These are phyloP conservation scores for Nicotiana attenuata DNA, from an alignment of 257 asterid species.

Conservation along the genomic window DNA sequence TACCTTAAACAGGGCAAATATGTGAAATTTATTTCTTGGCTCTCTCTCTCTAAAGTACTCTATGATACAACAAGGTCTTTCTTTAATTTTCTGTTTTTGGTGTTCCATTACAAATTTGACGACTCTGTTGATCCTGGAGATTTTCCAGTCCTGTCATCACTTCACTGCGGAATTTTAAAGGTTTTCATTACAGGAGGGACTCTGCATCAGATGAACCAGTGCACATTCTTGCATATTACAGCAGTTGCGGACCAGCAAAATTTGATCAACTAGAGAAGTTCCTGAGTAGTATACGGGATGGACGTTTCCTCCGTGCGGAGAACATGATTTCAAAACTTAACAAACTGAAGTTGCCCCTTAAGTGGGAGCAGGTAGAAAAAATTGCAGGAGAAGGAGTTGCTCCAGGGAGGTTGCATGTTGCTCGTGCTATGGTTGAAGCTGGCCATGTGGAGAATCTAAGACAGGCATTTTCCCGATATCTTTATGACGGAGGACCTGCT, in stretches of 20 bases:
- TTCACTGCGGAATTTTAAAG: conserved; percentile 1
- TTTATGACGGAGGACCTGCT: conserved; percentile 97
- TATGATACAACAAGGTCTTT: neutral
- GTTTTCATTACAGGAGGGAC: conserved; percentile 46
- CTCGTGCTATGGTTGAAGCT: conserved; percentile 97
- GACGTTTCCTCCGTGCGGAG: conserved; percentile 83
- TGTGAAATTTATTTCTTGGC: neutral
- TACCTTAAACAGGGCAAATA: neutral
- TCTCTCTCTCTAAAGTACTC: neutral
- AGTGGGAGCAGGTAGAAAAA: conserved; percentile 75
- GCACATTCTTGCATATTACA: conserved; percentile 96
- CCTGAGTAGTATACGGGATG: conserved; percentile 62
- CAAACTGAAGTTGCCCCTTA: conserved; percentile 76
- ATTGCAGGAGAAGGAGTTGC: conserved; percentile 96
- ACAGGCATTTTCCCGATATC: conserved; percentile 83
- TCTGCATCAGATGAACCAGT: conserved; percentile 78
- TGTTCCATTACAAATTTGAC: neutral
- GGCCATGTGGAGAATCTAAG: conserved; percentile 91
- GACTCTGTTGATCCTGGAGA: neutral
- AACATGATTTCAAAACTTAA: conserved; percentile 74
- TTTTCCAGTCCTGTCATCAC: neutral
- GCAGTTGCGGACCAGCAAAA: conserved; percentile 81
- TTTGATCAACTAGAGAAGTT: conserved; percentile 55
- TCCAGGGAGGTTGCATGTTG: conserved; percentile 93
- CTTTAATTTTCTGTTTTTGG: conserved; percentile 4